A percentile compares a stretch with the other conserved stretches of the same genome.
phyloP scores from a whole-genome alignment of 169 alveolate genomes.

The Eimeria necatrix region DNA sequence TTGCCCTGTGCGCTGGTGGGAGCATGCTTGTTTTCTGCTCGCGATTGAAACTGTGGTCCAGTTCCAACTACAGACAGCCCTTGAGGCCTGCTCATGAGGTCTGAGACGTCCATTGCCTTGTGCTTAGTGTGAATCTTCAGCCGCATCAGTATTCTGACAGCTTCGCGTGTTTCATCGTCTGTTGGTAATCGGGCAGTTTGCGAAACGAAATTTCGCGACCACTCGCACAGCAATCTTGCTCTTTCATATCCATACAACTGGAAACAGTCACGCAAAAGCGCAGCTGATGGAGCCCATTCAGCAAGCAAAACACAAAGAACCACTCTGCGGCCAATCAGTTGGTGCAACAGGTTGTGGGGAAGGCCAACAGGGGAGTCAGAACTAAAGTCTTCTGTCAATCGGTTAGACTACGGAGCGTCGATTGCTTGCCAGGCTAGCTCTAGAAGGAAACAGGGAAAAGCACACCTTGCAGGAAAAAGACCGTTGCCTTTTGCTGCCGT shows the following conservation, averaged over 20 bases:
- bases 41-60: neutral
- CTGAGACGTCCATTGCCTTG: neutral
- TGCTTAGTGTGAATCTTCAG: neutral
- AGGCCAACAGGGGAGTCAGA: too few relatives aligned
- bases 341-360: too few relatives aligned
- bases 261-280: neutral
- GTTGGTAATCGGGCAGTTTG: conserved; percentile 67
- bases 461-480: conserved; percentile 78
- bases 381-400: too few relatives aligned
- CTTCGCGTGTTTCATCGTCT: conserved; percentile 65
- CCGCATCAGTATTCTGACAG: conserved; percentile 24
- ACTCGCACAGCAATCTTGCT: conserved; percentile 75
- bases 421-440: neutral
- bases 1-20: neutral
- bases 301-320: too few relatives aligned
- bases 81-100: neutral
- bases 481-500: conserved; percentile 69
- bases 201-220: conserved; percentile 72
- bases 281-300: neutral
- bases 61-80: neutral
- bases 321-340: too few relatives aligned
- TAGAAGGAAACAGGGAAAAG: neutral
- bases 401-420: too few relatives aligned
- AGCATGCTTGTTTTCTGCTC: neutral
- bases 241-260: conserved; percentile 74